Evolutionary conservation across 2,329 filamentous ascomycete species (phyloP).

Genomic region (Graphium sp.): DNA sequence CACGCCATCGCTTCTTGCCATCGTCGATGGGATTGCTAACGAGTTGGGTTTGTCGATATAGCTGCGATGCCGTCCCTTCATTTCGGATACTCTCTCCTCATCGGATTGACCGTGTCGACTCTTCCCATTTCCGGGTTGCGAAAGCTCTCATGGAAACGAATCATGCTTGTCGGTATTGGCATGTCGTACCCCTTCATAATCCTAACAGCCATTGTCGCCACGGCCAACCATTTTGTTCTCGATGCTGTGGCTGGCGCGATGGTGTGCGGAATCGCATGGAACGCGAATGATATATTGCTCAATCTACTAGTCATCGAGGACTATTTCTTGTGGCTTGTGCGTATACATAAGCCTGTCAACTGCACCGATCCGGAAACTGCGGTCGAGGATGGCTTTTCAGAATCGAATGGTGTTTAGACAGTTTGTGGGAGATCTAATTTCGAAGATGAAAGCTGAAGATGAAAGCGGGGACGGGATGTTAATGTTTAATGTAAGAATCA

Average conservation of each 20-base stretch:
- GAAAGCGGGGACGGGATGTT: no score
- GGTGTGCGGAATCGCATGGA: constrained; percentile 50
- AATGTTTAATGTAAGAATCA: no score
- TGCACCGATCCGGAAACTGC: constrained; percentile 18
- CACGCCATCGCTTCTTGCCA: background rate
- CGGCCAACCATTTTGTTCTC: constrained; percentile 57
- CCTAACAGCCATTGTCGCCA: constrained; percentile 50
- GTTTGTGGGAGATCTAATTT: no score
- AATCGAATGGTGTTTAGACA: background rate
- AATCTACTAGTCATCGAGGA: constrained; percentile 52
- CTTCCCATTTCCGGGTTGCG: constrained; percentile 43
- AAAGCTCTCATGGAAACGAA: constrained; percentile 30
- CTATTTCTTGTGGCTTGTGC: constrained; percentile 44
- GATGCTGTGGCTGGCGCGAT: constrained; percentile 52
- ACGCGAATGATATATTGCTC: constrained; percentile 32
- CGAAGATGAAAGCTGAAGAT: no score
- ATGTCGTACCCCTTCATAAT: constrained; percentile 49
- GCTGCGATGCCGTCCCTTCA: constrained; percentile 62
- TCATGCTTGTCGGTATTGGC: constrained; percentile 26
- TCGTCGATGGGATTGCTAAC: background rate
- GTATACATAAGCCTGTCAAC: constrained; percentile 47
- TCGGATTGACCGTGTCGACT: constrained; percentile 51
- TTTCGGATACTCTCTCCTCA: constrained; percentile 59
- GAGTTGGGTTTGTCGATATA: constrained; percentile 10
- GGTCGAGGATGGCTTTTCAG: constrained; percentile 13